phyloP scores from a whole-genome alignment of 768 basidiomycete species.

The Suillus sp. region DNA sequence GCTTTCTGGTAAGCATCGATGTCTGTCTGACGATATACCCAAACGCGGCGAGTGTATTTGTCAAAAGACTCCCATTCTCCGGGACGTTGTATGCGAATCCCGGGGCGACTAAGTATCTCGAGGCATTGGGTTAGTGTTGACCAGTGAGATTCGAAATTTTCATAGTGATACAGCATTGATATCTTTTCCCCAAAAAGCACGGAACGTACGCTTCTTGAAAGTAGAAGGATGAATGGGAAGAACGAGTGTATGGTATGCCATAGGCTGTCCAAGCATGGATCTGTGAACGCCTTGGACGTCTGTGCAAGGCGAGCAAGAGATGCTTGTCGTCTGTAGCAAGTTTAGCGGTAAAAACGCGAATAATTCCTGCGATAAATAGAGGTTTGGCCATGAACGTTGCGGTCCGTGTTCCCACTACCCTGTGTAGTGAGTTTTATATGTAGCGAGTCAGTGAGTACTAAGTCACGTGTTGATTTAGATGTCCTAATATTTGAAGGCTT shows the following conservation, averaged over 20 bases:
- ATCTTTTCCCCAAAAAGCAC: neutral
- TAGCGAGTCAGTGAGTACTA: no score
- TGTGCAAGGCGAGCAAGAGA: conserved; percentile 11
- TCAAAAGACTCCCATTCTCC: neutral
- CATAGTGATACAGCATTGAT: neutral
- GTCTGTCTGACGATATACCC: no score
- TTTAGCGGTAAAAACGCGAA: conserved; percentile 14
- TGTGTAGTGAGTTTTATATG: no score
- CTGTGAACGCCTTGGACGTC: conserved; percentile 14
- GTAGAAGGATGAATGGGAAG: neutral
- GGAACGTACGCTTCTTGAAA: neutral
- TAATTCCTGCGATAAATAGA: conserved; percentile 17
- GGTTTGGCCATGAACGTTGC: neutral
- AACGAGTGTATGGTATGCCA: neutral
- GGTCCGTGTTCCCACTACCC: no score
- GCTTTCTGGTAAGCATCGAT: neutral
- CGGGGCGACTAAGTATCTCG: neutral
- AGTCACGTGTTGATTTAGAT: no score
- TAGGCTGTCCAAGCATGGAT: neutral
- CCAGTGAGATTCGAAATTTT: neutral
- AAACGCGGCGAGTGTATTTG: neutral
- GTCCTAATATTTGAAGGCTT: no score
- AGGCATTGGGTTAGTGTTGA: neutral
- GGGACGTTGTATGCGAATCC: neutral
- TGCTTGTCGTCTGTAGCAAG: conserved; percentile 14